Evolutionary conservation across 2,329 filamentous ascomycete genomes (phyloP).

Genomic region (Magnaporthiopsis poae): DNA sequence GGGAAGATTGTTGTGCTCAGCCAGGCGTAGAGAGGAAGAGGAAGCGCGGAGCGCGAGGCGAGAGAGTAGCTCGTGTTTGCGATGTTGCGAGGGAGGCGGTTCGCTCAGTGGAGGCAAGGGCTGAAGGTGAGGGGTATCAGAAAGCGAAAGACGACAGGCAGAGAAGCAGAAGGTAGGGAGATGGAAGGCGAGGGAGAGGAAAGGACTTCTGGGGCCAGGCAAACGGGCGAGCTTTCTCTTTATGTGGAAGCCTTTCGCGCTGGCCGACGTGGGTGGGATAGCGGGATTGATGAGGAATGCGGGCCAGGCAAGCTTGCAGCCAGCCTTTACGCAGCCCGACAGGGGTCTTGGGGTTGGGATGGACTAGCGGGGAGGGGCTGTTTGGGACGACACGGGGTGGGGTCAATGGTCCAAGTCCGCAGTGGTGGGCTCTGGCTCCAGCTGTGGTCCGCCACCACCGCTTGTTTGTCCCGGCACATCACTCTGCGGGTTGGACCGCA

Average conservation of each 20-base stretch:
- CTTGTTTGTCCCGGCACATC: neutral
- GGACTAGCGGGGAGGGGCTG: slow-evolving; percentile 4
- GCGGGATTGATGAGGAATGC: neutral
- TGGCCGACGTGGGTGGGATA: slow-evolving; percentile 4
- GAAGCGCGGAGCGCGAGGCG: neutral
- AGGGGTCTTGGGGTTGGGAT: slow-evolving; percentile 1
- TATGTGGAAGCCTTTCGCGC: neutral
- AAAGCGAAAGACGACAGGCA: neutral
- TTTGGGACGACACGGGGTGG: neutral
- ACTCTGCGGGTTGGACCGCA: neutral
- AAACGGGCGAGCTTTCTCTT: neutral
- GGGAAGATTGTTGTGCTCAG: neutral
- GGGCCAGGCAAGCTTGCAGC: slow-evolving; percentile 5
- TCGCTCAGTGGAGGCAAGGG: neutral
- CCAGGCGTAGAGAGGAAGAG: neutral
- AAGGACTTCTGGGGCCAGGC: neutral
- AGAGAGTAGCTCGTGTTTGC: neutral
- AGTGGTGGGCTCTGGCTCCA: neutral
- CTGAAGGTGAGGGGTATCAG: slow-evolving; percentile 4
- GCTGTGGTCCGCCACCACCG: neutral
- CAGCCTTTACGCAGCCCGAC: slow-evolving; percentile 1
- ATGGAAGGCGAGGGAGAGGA: neutral
- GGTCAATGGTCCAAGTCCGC: neutral
- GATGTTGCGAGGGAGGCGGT: neutral
- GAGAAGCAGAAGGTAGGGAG: neutral